Base-by-base conservation (phyloP, 495 filamentous ascomycete genomes). In the Parathielavia hyrcaniae region DNA sequence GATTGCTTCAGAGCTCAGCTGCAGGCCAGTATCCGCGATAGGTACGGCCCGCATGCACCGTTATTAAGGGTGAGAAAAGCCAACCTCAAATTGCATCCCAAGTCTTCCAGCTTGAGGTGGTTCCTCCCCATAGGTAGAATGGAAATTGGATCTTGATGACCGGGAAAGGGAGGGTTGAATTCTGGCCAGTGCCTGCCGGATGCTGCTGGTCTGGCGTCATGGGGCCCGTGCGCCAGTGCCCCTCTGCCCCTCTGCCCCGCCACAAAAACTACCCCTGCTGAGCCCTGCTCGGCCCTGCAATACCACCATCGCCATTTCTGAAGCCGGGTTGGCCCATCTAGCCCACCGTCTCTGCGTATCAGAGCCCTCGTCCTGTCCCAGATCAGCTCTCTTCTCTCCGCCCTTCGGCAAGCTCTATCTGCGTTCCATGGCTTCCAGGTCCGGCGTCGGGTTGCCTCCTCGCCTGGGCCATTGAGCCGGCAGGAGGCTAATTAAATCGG, bases 281-380 rank as follows among this genome's bases (percentile, higher is more conserved):
- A n/a, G n/a, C n/a, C n/a, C n/a, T n/a, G n/a, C n/a, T n/a, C n/a
- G n/a, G n/a, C n/a, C n/a, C n/a, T n/a, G 14, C 35, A 36, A 34
- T 39, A 38, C 9, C 36, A 13, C 20, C 9, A 46, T 46, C 41
- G 20, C 38, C 38, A 26, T 36, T 53, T 54, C 59, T 56, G 48
- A 39, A 22, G n/a, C 49, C n/a, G 32, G 48, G 59, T 61, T 61
- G 59, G 59, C 54, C 59, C 55, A 54, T 47, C 53, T 13, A 36
- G 35, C 57, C 38, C 39, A 46, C 51, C 46, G 39, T 34, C 26
- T 20, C 22, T 47, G 57, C 32, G 32, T 40, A 36, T 49, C 43
- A 38, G 26, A 30, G 43, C 19, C 50, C 41, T 56, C 1, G 53
- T 20, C 53, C 53, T 40, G 16, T 19, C 32, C 53, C 19, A 20